These are phyloP conservation scores for Endocladia muricata DNA, from an alignment of 31 red algal genomes.

Conservation along the genomic window DNA sequence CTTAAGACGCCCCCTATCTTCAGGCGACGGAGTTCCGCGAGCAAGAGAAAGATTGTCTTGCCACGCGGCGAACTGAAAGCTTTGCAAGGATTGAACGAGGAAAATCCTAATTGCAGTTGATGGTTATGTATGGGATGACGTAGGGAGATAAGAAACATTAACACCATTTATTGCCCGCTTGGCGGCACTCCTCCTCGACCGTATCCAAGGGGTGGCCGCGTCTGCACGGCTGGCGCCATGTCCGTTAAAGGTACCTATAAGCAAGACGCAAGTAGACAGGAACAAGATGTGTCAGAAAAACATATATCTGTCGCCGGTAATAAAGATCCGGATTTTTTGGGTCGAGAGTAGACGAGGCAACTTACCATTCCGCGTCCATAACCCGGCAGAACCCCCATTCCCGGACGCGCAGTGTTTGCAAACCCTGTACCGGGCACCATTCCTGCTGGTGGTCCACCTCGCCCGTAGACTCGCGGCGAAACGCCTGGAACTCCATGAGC, in stretches of 20 bases:
- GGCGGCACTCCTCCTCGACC: conserved; percentile 4
- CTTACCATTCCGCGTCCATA: conserved; percentile 37
- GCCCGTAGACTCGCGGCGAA: conserved; percentile 9
- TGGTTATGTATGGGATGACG: too few species aligned
- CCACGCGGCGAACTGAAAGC: conserved; percentile 12
- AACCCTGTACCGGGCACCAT: conserved; percentile 10
- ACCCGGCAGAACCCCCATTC: neutral
- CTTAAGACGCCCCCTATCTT: conserved; percentile 36
- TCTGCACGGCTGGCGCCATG: neutral
- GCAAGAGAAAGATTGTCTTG: conserved; percentile 16
- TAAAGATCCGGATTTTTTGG: too few species aligned
- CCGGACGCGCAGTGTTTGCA: neutral
- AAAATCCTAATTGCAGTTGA: neutral
- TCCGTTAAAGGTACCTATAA: too few species aligned
- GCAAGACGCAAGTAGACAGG: too few species aligned
- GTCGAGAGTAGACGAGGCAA: too few species aligned
- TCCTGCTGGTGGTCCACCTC: conserved; percentile 20
- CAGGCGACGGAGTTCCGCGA: neutral
- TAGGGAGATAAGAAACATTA: too few species aligned
- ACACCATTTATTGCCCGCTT: too few species aligned
- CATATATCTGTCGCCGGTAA: too few species aligned
- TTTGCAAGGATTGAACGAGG: conserved; percentile 16
- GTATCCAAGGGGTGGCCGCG: conserved; percentile 2
- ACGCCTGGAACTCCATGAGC: conserved; percentile 1
- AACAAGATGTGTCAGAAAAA: too few species aligned